Evolutionary conservation across 768 basidiomycete genomes (phyloP).

Genomic region (Punctularia strigosozonata): DNA sequence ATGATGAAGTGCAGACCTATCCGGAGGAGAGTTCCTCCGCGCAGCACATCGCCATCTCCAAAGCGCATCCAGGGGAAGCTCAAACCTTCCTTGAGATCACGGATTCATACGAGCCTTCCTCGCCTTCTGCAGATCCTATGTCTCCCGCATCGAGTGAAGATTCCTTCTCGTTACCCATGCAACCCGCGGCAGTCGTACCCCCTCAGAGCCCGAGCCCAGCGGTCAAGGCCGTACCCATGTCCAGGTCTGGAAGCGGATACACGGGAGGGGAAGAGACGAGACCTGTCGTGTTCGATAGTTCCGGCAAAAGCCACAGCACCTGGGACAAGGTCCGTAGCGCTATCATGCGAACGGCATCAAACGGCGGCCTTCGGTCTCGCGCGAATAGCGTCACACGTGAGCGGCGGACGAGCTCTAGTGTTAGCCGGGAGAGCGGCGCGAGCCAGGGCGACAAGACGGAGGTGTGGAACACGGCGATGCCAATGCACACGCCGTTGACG

Average conservation of each 20-base stretch:
- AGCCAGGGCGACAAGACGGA: conserved; percentile 56
- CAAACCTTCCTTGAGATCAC: conserved; percentile 46
- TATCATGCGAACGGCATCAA: conserved; percentile 60
- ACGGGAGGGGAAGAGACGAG: too few relatives aligned
- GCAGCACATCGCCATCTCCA: conserved; percentile 40
- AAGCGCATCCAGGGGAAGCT: conserved; percentile 50
- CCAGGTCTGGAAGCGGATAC: too few relatives aligned
- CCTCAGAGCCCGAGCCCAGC: too few relatives aligned
- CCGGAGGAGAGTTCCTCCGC: conserved; percentile 32
- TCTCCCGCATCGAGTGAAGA: conserved; percentile 33
- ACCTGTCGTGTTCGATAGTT: too few relatives aligned
- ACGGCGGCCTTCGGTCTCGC: conserved; percentile 7
- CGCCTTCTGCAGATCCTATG: conserved; percentile 33
- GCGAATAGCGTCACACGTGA: conserved; percentile 28
- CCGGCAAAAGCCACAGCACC: conserved; percentile 30
- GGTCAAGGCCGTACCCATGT: too few relatives aligned
- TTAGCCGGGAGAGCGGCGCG: conserved; percentile 67
- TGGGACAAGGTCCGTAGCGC: conserved; percentile 70
- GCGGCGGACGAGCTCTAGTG: conserved; percentile 56
- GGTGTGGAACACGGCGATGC: conserved; percentile 19
- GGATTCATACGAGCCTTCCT: conserved; percentile 32
- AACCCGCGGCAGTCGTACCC: too few relatives aligned
- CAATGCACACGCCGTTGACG: conserved; percentile 27
- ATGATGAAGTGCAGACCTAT: conserved; percentile 3
- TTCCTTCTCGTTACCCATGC: conserved; percentile 34